Conservation (phyloP, 805 yeast genomes). For the Ogataea parapolymorpha region DNA sequence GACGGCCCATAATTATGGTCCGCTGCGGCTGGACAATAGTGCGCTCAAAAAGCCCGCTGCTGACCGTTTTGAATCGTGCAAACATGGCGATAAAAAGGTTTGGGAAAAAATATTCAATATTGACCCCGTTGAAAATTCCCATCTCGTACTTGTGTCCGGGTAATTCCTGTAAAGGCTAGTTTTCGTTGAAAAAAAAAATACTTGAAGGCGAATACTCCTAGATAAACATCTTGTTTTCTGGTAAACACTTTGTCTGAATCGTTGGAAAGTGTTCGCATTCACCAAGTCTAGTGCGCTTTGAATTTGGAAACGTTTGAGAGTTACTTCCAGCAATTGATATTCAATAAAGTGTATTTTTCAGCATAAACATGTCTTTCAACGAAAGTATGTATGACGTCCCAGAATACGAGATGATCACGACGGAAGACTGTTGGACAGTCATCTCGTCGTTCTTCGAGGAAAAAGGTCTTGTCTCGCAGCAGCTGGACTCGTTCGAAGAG, state of each 20-base stretch:
- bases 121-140: neutral
- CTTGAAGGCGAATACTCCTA: conserved; percentile 12
- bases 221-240: conserved; percentile 9
- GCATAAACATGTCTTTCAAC: conserved; percentile 18
- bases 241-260: conserved; percentile 12
- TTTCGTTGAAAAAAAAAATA: conserved; percentile 10
- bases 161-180: neutral
- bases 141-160: conserved; percentile 1
- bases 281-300: conserved; percentile 2
- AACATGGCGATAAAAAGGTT: conserved; percentile 3
- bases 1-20: conserved; percentile 29
- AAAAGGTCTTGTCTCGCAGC: conserved; percentile 96
- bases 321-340: conserved; percentile 11
- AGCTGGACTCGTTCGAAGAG: conserved; percentile 96
- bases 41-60: conserved; percentile 10
- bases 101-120: conserved; percentile 1
- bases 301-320: conserved; percentile 9
- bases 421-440: conserved; percentile 99
- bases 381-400: conserved; percentile 26
- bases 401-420: conserved; percentile 76
- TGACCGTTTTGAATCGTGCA: conserved; percentile 3
- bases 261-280: conserved; percentile 11
- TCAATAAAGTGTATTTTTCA: conserved; percentile 8
- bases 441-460: conserved; percentile 94
- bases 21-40: conserved; percentile 17